phyloP scores from a whole-genome alignment of 179 eudicot genomes.

The Heliamphora pulchella region DNA sequence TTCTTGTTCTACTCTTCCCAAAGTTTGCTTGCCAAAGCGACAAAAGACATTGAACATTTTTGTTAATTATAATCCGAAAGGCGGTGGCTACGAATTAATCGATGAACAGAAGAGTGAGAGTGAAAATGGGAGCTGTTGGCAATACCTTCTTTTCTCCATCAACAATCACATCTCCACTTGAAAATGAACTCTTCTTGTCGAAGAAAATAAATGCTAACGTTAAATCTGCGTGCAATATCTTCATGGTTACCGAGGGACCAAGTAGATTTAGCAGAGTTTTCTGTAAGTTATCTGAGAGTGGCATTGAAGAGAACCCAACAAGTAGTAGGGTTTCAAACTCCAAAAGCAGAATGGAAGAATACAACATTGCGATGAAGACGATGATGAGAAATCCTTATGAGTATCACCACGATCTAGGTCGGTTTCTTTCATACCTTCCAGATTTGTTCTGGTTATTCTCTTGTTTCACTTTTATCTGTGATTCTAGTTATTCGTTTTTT shows the following conservation, averaged over 20 bases:
- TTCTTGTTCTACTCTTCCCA: too few species aligned
- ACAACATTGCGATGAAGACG: conserved; percentile 71
- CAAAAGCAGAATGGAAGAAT: conserved; percentile 56
- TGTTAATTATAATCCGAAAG: too few species aligned
- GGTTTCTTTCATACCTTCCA: conserved; percentile 14
- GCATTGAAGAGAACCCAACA: conserved; percentile 7
- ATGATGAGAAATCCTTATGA: conserved; percentile 96
- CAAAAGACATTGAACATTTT: too few species aligned
- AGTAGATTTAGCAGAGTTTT: neutral
- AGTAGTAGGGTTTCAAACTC: neutral
- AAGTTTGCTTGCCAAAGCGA: too few species aligned
- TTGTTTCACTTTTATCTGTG: neutral
- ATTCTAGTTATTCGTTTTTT: neutral
- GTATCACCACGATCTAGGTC: conserved; percentile 93
- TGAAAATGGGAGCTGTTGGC: conserved; percentile 6
- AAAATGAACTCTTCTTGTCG: neutral
- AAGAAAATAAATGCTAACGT: neutral
- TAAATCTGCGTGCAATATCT: neutral
- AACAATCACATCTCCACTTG: neutral
- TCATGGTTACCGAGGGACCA: neutral
- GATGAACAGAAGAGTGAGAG: neutral
- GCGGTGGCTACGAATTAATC: too few species aligned
- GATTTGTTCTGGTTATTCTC: neutral
- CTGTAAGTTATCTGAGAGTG: neutral
- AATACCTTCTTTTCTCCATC: neutral